Evolutionary conservation across 163 green algal species (phyloP).

Genomic region (Scenedesmus sp.): DNA sequence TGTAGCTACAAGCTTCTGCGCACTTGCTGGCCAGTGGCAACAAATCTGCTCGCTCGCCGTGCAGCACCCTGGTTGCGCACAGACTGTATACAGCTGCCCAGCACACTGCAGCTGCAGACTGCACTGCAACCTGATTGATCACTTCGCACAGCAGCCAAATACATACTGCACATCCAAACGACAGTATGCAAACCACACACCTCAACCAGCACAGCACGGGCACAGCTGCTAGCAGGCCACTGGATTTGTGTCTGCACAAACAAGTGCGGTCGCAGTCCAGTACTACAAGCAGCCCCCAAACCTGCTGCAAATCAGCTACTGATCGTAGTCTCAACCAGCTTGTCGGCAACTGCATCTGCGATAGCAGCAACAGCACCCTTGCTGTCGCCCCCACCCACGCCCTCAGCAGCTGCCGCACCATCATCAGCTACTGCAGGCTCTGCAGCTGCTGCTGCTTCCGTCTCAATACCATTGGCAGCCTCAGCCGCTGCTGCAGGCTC

Average conservation of each 20-base stretch:
- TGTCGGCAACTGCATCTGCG: neutral
- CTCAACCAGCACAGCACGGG: neutral
- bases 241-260: neutral
- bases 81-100: neutral
- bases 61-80: no score
- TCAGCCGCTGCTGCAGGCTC: neutral
- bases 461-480: constrained; percentile 2
- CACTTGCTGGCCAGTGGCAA: no score
- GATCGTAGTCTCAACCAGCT: neutral
- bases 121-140: neutral
- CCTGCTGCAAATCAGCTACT: neutral
- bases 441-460: neutral
- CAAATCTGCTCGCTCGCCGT: no score
- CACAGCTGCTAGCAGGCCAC: neutral
- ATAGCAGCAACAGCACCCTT: constrained; percentile 12
- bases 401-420: neutral
- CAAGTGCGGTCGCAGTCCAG: neutral
- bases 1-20: no score
- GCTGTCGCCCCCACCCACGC: neutral
- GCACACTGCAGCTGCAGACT: neutral
- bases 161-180: neutral
- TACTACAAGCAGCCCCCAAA: neutral
- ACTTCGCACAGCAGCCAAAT: neutral
- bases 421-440: neutral
- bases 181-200: neutral